Evolutionary conservation across 345 rosid genomes (phyloP), one percentile per base, ranked within the genome.

Genomic region (Rhizophora apiculata): DNA sequence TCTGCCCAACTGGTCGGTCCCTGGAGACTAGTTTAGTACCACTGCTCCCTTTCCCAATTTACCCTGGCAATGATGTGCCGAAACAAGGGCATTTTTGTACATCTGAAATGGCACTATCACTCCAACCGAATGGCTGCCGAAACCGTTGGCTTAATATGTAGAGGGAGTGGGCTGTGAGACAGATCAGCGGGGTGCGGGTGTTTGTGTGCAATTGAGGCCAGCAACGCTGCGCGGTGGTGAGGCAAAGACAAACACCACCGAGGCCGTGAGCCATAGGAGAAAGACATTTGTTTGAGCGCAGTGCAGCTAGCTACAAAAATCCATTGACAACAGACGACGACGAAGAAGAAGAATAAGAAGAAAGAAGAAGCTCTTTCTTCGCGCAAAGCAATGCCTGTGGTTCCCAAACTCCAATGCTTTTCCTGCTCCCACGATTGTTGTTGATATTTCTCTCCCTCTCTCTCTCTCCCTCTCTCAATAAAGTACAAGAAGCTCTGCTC

Each of bases 341-440:
- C 51, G 21, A 27, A 22, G 30, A 27, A 55, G 60, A 15, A 22
- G 29, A 55, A 55, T 6, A 24, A 55, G 60, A 24, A 65, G 55
- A 76, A 24, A 65, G 55, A 76, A 66, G 70, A n/a, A 60, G 65
- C 62, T 71, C 74, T 10, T 43, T 43, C 18, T 76, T 70, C 68
- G 27, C 63, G 84, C 82, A 78, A 83, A 80, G 79, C 81, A 64
- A 71, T 80, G 83, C 65, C 76, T 75, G 84, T 62, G 65, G 8
- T 18, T 81, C 74, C 48, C 88, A 51, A 79, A 76, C 82, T 59
- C 59, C 74, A 77, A 76, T 75, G 81, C 73, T 72, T 65, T 57
- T 24, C 10, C 10, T 24, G 73, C 79, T 77, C 78, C 70, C 69
- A 64, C 63, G 48, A 71, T 37, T 79, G 70, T 73, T 74, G 68